Evolutionary conservation across 345 rosid species (phyloP).

Genomic region (Boechera stricta): DNA sequence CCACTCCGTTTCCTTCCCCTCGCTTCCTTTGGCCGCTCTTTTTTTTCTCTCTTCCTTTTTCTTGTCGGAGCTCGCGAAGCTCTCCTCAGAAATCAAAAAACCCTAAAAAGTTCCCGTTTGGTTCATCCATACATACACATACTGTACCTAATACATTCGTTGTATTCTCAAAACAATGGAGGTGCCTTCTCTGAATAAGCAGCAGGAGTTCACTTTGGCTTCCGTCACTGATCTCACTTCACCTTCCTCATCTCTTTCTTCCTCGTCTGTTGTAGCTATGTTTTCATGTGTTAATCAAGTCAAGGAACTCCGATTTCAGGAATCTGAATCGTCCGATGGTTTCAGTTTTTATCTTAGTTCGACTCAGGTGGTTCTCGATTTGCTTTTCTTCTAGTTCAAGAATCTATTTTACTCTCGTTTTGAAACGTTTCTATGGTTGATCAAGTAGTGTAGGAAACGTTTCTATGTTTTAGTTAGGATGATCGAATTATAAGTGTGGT

Average conservation of each 20-base stretch:
- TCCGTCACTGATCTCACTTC: slow-evolving; percentile 61
- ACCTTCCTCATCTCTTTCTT: slow-evolving; percentile 42
- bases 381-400: not conserved
- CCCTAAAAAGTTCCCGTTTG: slow-evolving; percentile 38
- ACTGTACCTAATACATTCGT: slow-evolving; percentile 1
- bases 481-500: no score
- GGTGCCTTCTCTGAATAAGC: slow-evolving; percentile 33
- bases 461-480: no score
- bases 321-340: slow-evolving; percentile 47
- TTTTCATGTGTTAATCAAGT: slow-evolving; percentile 52
- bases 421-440: no score
- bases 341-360: slow-evolving; percentile 51
- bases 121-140: no score
- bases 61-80: slow-evolving; percentile 23
- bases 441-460: not conserved
- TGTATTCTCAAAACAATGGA: slow-evolving; percentile 41
- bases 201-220: slow-evolving; percentile 55
- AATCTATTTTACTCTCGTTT: no score
- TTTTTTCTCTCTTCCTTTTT: not conserved
- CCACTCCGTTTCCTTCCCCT: slow-evolving; percentile 6
- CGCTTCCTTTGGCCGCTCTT: slow-evolving; percentile 25
- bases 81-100: not conserved
- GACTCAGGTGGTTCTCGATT: slow-evolving; percentile 53
- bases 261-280: slow-evolving; percentile 54
- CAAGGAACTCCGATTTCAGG: slow-evolving; percentile 55